Evolutionary conservation across 768 basidiomycete genomes (phyloP).

Genomic region (Leccinum olivaceopallidum): DNA sequence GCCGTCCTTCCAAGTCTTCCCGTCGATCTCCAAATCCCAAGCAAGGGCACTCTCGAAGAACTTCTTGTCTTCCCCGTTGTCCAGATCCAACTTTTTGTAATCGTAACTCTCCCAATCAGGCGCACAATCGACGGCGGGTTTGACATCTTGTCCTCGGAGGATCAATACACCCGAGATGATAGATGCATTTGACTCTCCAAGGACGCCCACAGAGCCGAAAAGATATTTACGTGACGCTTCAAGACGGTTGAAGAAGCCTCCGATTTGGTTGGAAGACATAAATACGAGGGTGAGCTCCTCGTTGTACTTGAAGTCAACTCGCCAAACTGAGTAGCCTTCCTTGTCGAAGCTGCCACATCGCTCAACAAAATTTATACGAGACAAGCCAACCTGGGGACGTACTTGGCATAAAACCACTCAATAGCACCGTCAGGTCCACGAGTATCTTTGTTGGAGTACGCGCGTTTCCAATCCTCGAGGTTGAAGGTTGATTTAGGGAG

Average conservation of each 20-base stretch:
- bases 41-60: slow-evolving; percentile 93
- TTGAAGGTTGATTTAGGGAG: slow-evolving; percentile 88
- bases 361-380: slow-evolving; percentile 3
- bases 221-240: slow-evolving; percentile 97
- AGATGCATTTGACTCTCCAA: slow-evolving; percentile 77
- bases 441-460: slow-evolving; percentile 98
- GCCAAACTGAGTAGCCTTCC: slow-evolving; percentile 88
- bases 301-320: slow-evolving; percentile 97
- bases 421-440: slow-evolving; percentile 77
- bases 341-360: slow-evolving; percentile 67
- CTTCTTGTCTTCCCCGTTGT: slow-evolving; percentile 71
- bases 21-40: slow-evolving; percentile 90
- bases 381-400: slow-evolving; percentile 24
- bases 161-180: slow-evolving; percentile 83
- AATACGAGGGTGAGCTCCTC: slow-evolving; percentile 87
- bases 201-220: slow-evolving; percentile 91
- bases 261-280: slow-evolving; percentile 94
- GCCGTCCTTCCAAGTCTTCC: slow-evolving; percentile 89
- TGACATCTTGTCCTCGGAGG: slow-evolving; percentile 73
- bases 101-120: slow-evolving; percentile 92
- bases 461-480: slow-evolving; percentile 96
- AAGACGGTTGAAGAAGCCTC: slow-evolving; percentile 96
- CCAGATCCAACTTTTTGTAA: slow-evolving; percentile 76
- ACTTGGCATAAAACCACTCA: slow-evolving; percentile 98
- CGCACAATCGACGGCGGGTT: slow-evolving; percentile 72